Evolutionary conservation across 108 stramenopile genomes (phyloP).

Genomic region (Skeletonema costatum): DNA sequence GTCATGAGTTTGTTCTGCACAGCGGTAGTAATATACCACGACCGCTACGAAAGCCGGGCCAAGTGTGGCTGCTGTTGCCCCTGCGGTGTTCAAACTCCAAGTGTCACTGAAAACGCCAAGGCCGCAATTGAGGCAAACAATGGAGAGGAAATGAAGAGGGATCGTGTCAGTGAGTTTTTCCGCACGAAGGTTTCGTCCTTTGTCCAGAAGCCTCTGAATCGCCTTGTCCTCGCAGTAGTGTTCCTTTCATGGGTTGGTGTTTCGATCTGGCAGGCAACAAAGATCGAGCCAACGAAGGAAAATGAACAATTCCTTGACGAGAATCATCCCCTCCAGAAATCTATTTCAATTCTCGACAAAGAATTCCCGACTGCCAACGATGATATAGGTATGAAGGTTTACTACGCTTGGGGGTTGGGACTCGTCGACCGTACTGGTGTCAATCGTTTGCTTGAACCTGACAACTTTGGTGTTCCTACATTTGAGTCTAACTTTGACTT

Average conservation of each 20-base stretch:
- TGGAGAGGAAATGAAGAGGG: constrained; percentile 30
- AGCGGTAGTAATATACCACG: constrained; percentile 60
- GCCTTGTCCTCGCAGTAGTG: constrained; percentile 30
- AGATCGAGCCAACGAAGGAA: constrained; percentile 51
- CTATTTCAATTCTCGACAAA: constrained; percentile 45
- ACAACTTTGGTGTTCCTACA: constrained; percentile 32
- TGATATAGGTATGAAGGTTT: constrained; percentile 49
- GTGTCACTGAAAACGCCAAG: constrained; percentile 25
- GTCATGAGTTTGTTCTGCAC: constrained; percentile 70
- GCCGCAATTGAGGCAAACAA: constrained; percentile 9
- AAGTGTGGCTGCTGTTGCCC: constrained; percentile 48
- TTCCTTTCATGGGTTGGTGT: constrained; percentile 42
- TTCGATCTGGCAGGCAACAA: constrained; percentile 31
- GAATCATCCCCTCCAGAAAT: constrained; percentile 58
- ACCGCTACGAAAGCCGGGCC: constrained; percentile 34
- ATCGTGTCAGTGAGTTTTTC: constrained; percentile 53
- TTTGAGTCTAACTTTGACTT: constrained; percentile 45
- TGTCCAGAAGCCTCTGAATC: constrained; percentile 25
- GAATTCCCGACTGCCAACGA: constrained; percentile 43
- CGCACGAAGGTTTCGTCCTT: constrained; percentile 34
- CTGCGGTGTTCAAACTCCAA: constrained; percentile 25
- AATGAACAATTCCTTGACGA: constrained; percentile 54
- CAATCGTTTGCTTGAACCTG: constrained; percentile 48
- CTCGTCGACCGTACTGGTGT: constrained; percentile 55
- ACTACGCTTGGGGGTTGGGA: constrained; percentile 54